phyloP scores from a whole-genome alignment of 2,329 filamentous ascomycete species.

The Didymella lethalis region DNA sequence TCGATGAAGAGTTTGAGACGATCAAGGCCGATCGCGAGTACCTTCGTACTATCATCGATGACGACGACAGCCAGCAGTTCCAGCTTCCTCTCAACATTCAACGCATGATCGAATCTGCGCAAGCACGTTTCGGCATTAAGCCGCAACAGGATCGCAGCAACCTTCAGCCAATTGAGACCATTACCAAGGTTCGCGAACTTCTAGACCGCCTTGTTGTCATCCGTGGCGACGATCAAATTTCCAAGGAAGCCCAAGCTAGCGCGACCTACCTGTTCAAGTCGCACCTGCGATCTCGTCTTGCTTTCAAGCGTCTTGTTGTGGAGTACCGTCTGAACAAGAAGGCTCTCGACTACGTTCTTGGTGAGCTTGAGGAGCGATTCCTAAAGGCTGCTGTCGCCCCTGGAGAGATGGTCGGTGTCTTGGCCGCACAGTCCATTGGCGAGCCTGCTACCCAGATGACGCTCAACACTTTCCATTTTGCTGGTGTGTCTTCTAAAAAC shows the following conservation, averaged over 20 bases:
- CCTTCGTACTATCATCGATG: slow-evolving; percentile 71
- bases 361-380: slow-evolving; percentile 90
- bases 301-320: slow-evolving; percentile 91
- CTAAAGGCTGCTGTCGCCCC: slow-evolving; percentile 84
- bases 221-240: slow-evolving; percentile 82
- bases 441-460: slow-evolving; percentile 99
- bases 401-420: slow-evolving; percentile 97
- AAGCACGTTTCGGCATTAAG: slow-evolving; percentile 89
- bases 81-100: slow-evolving; percentile 91
- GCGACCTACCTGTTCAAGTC: slow-evolving; percentile 93
- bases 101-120: slow-evolving; percentile 89
- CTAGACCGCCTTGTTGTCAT: slow-evolving; percentile 83
- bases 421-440: slow-evolving; percentile 97
- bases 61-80: slow-evolving; percentile 82
- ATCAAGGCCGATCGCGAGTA: slow-evolving; percentile 76
- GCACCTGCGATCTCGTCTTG: slow-evolving; percentile 84
- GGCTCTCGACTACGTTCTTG: slow-evolving; percentile 90
- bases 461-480: slow-evolving; percentile 99
- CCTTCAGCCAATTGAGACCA: slow-evolving; percentile 84
- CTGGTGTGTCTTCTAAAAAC: slow-evolving; percentile 99
- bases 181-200: slow-evolving; percentile 78
- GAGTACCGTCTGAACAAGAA: slow-evolving; percentile 87
- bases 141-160: slow-evolving; percentile 81
- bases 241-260: slow-evolving; percentile 83
- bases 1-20: slow-evolving; percentile 88